phyloP scores from a whole-genome alignment of 225 moss, liverwort and hornwort species.

The Pseudisothecium myosuroides region DNA sequence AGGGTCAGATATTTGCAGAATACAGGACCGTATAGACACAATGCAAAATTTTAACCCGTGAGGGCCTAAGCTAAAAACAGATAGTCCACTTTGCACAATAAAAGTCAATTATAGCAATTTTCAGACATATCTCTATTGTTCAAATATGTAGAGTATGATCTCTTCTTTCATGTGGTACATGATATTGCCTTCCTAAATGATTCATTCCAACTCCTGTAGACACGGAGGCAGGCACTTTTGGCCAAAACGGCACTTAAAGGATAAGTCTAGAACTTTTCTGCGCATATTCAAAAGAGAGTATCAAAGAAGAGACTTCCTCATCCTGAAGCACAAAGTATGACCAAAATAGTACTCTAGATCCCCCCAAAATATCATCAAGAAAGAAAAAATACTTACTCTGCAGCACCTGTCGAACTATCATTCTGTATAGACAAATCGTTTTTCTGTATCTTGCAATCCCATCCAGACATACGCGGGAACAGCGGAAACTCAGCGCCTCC shows the following conservation, averaged over 20 bases:
- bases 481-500: conserved; percentile 46
- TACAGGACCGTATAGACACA: background rate
- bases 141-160: background rate
- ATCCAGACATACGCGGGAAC: conserved; percentile 30
- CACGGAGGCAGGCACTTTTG: background rate
- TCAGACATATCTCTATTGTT: background rate
- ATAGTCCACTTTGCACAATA: background rate
- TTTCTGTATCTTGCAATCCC: conserved; percentile 20
- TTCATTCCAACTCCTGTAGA: background rate
- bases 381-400: conserved; percentile 21
- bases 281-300: background rate
- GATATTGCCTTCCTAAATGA: background rate
- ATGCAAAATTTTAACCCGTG: background rate
- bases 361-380: background rate
- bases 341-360: background rate
- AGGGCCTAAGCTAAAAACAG: background rate
- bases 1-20: background rate
- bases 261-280: background rate
- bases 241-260: background rate
- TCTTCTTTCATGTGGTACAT: background rate
- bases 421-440: conserved; percentile 1
- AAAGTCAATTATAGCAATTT: background rate
- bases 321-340: background rate
- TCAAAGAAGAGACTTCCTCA: background rate
- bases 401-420: background rate